Conservation (phyloP, 768 basidiomycete genomes). For the Leucocoprinus leucothites region DNA sequence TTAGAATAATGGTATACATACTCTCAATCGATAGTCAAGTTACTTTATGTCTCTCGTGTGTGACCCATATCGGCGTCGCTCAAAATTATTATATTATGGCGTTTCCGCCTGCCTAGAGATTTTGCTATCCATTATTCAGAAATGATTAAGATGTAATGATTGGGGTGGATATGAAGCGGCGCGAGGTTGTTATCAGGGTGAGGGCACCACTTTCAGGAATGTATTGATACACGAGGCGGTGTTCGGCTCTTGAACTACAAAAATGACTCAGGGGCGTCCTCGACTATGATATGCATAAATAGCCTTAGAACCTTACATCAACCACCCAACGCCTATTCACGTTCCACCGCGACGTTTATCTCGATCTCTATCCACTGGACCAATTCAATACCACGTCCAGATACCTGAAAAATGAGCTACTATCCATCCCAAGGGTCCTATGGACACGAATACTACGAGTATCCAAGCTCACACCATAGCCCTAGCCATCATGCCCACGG, state of each 20-base stretch:
- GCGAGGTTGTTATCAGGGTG: neutral
- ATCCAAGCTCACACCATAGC: slow-evolving; percentile 1
- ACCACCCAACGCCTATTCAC: neutral
- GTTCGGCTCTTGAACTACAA: neutral
- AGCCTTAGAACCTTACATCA: neutral
- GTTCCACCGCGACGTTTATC: neutral
- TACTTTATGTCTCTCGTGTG: no score
- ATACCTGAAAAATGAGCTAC: neutral
- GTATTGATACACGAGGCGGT: neutral
- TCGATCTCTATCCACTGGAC: no score
- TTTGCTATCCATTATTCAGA: no score
- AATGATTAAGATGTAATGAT: no score
- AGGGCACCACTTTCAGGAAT: neutral
- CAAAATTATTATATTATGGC: no score
- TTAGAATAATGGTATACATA: slow-evolving; percentile 44
- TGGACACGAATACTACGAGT: slow-evolving; percentile 1
- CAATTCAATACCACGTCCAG: neutral
- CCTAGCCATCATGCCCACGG: neutral
- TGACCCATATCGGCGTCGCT: no score
- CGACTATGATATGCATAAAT: neutral
- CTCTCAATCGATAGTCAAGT: no score
- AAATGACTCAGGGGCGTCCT: neutral
- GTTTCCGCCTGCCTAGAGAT: no score
- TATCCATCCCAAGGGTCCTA: slow-evolving; percentile 9
- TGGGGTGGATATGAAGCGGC: slow-evolving; percentile 6